phyloP scores from a whole-genome alignment of 345 rosid species.

The Gossypium anomalum region DNA sequence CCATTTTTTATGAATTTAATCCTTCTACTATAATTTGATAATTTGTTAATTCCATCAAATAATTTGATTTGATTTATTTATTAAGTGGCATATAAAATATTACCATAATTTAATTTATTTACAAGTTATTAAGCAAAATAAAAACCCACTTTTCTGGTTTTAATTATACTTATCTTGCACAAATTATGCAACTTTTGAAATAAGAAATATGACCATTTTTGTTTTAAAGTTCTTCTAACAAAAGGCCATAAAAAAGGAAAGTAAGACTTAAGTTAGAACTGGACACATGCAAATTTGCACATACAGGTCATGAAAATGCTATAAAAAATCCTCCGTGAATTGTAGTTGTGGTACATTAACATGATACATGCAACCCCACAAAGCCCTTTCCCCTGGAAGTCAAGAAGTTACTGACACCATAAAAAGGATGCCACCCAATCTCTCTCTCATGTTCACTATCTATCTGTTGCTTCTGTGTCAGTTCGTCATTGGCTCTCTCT shows the following conservation, averaged over 20 bases:
- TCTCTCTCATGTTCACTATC: background rate
- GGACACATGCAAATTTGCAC: background rate
- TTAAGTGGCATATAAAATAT: too few species aligned
- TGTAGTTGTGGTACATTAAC: background rate
- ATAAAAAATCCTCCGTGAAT: background rate
- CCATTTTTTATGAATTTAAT: too few species aligned
- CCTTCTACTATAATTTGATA: too few species aligned
- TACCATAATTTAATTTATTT: background rate
- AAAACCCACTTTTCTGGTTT: background rate
- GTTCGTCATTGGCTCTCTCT: background rate
- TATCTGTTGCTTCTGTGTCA: conserved; percentile 7
- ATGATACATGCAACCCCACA: background rate
- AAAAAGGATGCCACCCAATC: background rate
- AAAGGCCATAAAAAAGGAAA: background rate
- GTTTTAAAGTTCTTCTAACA: background rate
- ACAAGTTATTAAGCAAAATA: background rate
- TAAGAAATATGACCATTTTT: background rate
- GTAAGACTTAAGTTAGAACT: background rate
- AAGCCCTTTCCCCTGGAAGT: background rate
- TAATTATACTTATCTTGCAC: background rate
- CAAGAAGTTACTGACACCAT: conserved; percentile 1
- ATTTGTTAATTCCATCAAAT: too few species aligned
- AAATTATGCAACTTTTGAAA: background rate
- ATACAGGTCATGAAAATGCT: background rate
- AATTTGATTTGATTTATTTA: too few species aligned